phyloP scores from a whole-genome alignment of 2,329 filamentous ascomycete genomes.

The Xylariomycetidae sp. region DNA sequence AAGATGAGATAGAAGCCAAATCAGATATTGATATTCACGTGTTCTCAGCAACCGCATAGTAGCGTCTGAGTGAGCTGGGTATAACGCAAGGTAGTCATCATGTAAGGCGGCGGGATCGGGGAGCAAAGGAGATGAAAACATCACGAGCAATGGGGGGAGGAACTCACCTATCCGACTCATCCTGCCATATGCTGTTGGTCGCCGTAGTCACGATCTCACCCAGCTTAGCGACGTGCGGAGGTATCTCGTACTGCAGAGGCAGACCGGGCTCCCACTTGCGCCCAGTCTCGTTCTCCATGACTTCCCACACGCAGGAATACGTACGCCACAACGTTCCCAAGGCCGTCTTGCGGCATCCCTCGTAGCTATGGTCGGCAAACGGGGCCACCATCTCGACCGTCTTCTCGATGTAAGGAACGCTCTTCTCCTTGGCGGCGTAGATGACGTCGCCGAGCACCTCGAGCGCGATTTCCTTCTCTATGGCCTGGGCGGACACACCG shows the following conservation, averaged over 20 bases:
- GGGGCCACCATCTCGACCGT: slow-evolving; percentile 77
- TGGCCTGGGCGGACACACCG: slow-evolving; percentile 80
- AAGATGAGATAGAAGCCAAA: slow-evolving; percentile 4
- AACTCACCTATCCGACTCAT: slow-evolving; percentile 91
- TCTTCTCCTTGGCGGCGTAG: slow-evolving; percentile 59
- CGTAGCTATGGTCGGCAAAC: slow-evolving; percentile 83
- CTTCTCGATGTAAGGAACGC: slow-evolving; percentile 69
- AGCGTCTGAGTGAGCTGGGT: slow-evolving; percentile 99
- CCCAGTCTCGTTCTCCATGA: slow-evolving; percentile 73
- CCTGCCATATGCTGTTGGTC: slow-evolving; percentile 80
- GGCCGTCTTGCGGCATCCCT: slow-evolving; percentile 88
- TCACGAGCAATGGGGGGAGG: slow-evolving; percentile 11
- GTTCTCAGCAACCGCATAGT: slow-evolving; percentile 86
- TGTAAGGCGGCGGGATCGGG: too few species aligned
- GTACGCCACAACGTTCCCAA: slow-evolving; percentile 90
- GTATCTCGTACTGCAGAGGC: slow-evolving; percentile 75
- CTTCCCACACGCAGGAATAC: slow-evolving; percentile 84
- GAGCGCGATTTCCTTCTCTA: slow-evolving; percentile 96
- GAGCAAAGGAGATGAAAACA: slow-evolving; percentile 18
- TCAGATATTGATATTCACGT: slow-evolving; percentile 57
- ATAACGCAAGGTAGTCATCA: slow-evolving; percentile 92
- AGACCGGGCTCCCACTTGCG: slow-evolving; percentile 87
- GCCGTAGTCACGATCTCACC: slow-evolving; percentile 80
- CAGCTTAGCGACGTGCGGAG: slow-evolving; percentile 75
- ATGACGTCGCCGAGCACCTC: slow-evolving; percentile 94